phyloP scores from a whole-genome alignment of 2,329 filamentous ascomycete species.

The Aquanectria penicillioides region DNA sequence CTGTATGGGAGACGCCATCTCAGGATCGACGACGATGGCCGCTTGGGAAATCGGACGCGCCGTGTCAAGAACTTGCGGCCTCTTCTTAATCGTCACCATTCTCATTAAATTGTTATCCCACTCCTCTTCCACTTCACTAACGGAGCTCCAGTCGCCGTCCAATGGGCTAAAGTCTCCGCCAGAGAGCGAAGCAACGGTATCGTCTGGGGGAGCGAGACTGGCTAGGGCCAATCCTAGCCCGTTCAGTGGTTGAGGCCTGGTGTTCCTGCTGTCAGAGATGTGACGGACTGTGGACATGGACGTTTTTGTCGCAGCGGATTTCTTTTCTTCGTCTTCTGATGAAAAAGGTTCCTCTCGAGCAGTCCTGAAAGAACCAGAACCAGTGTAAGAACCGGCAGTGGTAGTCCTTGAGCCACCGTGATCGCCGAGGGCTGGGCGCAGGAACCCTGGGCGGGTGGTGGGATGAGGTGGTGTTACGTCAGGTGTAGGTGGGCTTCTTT shows the following conservation, averaged over 20 bases:
- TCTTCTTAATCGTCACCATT: slow-evolving; percentile 64
- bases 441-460: slow-evolving; percentile 53
- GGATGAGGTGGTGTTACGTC: slow-evolving; percentile 77
- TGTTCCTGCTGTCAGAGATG: slow-evolving; percentile 39
- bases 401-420: slow-evolving; percentile 63
- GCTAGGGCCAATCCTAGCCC: slow-evolving; percentile 55
- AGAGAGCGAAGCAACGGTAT: slow-evolving; percentile 53
- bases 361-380: slow-evolving; percentile 79
- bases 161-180: slow-evolving; percentile 63
- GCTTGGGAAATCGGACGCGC: slow-evolving; percentile 38
- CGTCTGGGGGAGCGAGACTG: slow-evolving; percentile 53
- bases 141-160: slow-evolving; percentile 67
- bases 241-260: slow-evolving; percentile 40
- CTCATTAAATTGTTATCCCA: slow-evolving; percentile 65
- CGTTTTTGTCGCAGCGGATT: slow-evolving; percentile 52
- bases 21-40: slow-evolving; percentile 58
- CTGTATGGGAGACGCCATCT: slow-evolving; percentile 59
- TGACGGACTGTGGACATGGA: slow-evolving; percentile 58
- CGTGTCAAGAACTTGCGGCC: slow-evolving; percentile 43
- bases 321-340: slow-evolving; percentile 67
- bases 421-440: slow-evolving; percentile 60
- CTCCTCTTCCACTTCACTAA: slow-evolving; percentile 61
- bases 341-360: slow-evolving; percentile 72
- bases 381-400: slow-evolving; percentile 69
- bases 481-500: slow-evolving; percentile 77